Evolutionary conservation across 2,329 filamentous ascomycete genomes (phyloP), one percentile per base, ranked within the genome.

Genomic region (Pleoardoris graminearum): DNA sequence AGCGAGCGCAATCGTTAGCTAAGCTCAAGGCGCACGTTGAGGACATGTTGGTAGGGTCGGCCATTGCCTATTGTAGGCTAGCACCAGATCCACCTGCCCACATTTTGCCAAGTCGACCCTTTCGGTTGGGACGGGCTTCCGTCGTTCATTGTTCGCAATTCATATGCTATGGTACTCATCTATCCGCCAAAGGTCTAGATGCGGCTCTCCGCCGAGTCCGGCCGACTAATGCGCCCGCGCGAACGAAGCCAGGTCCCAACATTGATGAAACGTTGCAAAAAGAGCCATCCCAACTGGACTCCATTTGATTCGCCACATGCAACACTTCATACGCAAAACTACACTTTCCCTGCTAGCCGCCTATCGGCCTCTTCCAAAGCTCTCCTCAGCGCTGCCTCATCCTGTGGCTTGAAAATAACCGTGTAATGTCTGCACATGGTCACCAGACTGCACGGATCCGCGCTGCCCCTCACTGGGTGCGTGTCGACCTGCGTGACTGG

Each of bases 381-480:
- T 59, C 69, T 68, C 47, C 73, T 71, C 67, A 83, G 62, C n/a
- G 69, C 72, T n/a, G 48, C 59, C 61, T 76, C 73, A 55, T 80
- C 75, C 57, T 81, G 75, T 14, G 85, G 85, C 35, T 83, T 78
- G 63, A 87, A 85, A 4, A 73, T 76, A 12, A 84, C 81, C 63
- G 79, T 79, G 63, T 84, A 87, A 35, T 78, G 76, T 48, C 76
- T 77, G 7, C 83, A 84, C 70, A 87, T 80, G 1, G 82, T 80
- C 2, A 87, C 85, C 53, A 87, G 67, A 55, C 83, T 85, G 3
- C 82, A 83, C 1, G 83, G 84, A 61, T 87, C 85, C 3, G 80
- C 75, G 57, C 80, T 85, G 0, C 85, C 85, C 10, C 71, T 73
- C 7, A 87, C 72, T 1, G 85, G 85, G 65, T 87, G 79, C 23